Evolutionary conservation across 2,329 filamentous ascomycete species (phyloP).

Genomic region (Arachnopeziza araneosa): DNA sequence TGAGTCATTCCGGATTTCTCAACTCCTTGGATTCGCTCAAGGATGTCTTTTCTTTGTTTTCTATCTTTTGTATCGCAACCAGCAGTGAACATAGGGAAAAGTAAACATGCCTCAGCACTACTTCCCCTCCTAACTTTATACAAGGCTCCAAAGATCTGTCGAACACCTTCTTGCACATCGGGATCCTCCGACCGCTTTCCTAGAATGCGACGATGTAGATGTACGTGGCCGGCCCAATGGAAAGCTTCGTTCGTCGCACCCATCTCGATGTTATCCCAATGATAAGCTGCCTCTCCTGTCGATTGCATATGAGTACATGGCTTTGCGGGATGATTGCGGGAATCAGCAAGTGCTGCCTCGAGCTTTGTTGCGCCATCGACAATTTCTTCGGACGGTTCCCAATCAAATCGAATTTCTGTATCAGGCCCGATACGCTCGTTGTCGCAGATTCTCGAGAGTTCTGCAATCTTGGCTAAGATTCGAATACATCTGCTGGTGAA

Average conservation of each 20-base stretch:
- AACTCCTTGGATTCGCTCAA: slow-evolving; percentile 59
- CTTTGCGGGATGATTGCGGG: slow-evolving; percentile 38
- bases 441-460: slow-evolving; percentile 65
- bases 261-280: slow-evolving; percentile 59
- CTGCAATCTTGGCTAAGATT: slow-evolving; percentile 65
- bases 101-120: slow-evolving; percentile 65
- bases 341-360: slow-evolving; percentile 54
- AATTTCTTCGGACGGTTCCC: slow-evolving; percentile 53
- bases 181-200: slow-evolving; percentile 51
- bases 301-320: slow-evolving; percentile 40
- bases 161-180: slow-evolving; percentile 58
- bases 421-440: slow-evolving; percentile 53
- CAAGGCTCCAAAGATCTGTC: slow-evolving; percentile 57
- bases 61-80: slow-evolving; percentile 64
- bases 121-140: slow-evolving; percentile 58
- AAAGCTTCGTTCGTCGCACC: slow-evolving; percentile 71
- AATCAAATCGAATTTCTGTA: slow-evolving; percentile 44
- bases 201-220: slow-evolving; percentile 69
- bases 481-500: slow-evolving; percentile 69
- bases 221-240: slow-evolving; percentile 72
- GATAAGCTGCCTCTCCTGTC: slow-evolving; percentile 42
- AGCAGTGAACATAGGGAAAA: slow-evolving; percentile 80
- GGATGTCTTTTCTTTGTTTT: slow-evolving; percentile 52
- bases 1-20: slow-evolving; percentile 74
- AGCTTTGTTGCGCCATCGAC: slow-evolving; percentile 52